Conservation (phyloP, 257 asterid genomes). For the Mentha longifolia region DNA sequence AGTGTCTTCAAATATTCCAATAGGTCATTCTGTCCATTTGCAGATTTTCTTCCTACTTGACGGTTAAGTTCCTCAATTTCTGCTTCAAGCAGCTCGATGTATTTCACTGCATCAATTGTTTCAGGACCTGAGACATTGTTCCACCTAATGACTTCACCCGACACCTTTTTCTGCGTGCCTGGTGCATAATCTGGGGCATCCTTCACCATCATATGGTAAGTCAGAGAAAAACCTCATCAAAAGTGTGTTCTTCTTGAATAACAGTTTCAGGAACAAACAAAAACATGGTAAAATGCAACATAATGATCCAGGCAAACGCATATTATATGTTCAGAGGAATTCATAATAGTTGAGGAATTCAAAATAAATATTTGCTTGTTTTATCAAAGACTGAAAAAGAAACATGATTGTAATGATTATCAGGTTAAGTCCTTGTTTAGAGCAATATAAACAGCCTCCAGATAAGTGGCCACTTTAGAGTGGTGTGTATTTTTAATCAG, state of each 20-base stretch:
- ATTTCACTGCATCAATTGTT: slow-evolving; percentile 86
- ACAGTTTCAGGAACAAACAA: slow-evolving; percentile 8
- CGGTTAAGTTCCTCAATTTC: slow-evolving; percentile 94
- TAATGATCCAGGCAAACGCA: slow-evolving; percentile 12
- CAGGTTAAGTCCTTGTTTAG: slow-evolving; percentile 5
- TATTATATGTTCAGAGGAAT: slow-evolving; percentile 13
- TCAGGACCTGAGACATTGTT: slow-evolving; percentile 88
- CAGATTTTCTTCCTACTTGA: slow-evolving; percentile 79
- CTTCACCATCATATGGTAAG: slow-evolving; percentile 48
- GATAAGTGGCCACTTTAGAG: not conserved
- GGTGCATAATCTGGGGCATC: slow-evolving; percentile 89
- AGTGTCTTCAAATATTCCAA: slow-evolving; percentile 89
- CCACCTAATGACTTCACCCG: slow-evolving; percentile 98
- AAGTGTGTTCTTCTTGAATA: not conserved
- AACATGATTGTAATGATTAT: not conserved
- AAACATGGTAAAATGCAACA: slow-evolving; percentile 16
- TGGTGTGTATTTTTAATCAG: not conserved
- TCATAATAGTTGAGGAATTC: not conserved
- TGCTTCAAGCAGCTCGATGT: slow-evolving; percentile 94
- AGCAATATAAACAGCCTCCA: not conserved
- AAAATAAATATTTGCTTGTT: slow-evolving; percentile 6
- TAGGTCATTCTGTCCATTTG: slow-evolving; percentile 74
- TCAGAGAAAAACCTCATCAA: slow-evolving; percentile 22
- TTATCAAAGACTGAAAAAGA: not conserved
- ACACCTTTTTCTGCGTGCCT: slow-evolving; percentile 91